A percentile compares a stretch with the other conserved stretches of the same genome.
Conservation (phyloP, 306 rosid genomes). For the Sicyos edulis region DNA sequence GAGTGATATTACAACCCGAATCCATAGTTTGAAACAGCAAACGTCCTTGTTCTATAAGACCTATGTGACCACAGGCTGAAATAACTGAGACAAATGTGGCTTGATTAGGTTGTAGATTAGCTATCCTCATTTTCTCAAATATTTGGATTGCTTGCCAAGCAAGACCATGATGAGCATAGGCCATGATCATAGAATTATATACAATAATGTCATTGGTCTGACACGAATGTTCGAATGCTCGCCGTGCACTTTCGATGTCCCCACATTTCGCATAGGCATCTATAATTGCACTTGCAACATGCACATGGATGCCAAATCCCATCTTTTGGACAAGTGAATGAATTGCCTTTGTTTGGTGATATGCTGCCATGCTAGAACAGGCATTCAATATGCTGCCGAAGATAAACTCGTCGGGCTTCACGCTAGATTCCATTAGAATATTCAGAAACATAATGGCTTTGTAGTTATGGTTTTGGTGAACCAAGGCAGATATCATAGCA, state of each 20-base stretch:
- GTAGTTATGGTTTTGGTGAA: conserved; percentile 31
- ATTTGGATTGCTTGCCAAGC: conserved; percentile 32
- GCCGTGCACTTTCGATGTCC: conserved; percentile 35
- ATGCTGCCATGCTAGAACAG: conserved; percentile 37
- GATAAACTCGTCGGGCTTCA: conserved; percentile 44
- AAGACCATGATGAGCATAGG: conserved; percentile 50
- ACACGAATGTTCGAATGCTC: conserved; percentile 28
- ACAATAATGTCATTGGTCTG: conserved; percentile 36
- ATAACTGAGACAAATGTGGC: conserved; percentile 45
- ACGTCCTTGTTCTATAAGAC: conserved; percentile 39
- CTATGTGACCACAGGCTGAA: conserved; percentile 50
- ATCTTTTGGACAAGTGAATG: conserved; percentile 38
- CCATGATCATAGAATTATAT: conserved; percentile 47
- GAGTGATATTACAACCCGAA: conserved; percentile 29
- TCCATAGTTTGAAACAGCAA: conserved; percentile 33
- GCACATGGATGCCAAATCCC: conserved; percentile 38
- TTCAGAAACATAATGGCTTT: conserved; percentile 35
- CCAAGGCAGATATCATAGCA: conserved; percentile 42
- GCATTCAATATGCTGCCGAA: conserved; percentile 45
- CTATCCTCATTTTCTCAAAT: conserved; percentile 38
- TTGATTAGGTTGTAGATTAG: conserved; percentile 40
- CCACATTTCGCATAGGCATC: conserved; percentile 61
- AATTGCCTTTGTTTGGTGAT: conserved; percentile 32
- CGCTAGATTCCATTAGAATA: conserved; percentile 32
- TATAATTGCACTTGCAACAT: conserved; percentile 47